A percentile compares a stretch with the other conserved stretches of the same genome.
phyloP scores from a whole-genome alignment of 805 yeast species.

The Sugiyamaella valdiviana region DNA sequence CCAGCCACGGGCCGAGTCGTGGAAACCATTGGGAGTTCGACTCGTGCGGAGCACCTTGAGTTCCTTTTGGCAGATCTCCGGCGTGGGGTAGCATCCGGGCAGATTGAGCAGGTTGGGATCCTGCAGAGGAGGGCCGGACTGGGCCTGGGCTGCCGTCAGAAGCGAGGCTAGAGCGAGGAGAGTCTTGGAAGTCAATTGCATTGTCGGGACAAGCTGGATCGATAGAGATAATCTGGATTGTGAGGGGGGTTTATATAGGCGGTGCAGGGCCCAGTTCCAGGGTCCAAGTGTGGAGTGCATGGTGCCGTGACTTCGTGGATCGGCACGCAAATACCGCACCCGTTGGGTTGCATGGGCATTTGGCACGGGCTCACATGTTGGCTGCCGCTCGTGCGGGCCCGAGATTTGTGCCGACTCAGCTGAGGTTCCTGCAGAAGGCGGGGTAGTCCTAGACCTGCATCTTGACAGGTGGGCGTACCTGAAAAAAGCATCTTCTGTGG shows the following conservation, averaged over 20 bases:
- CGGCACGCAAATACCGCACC: no score
- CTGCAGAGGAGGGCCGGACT: constrained; percentile 1
- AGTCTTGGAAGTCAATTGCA: background rate
- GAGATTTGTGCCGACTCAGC: background rate
- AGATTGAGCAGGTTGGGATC: constrained; percentile 3
- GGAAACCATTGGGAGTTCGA: constrained; percentile 8
- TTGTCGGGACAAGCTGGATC: no score
- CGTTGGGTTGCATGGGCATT: no score
- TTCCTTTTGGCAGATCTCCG: constrained; percentile 5
- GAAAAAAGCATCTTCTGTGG: no score
- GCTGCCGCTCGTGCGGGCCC: background rate
- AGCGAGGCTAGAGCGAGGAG: background rate
- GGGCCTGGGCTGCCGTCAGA: background rate
- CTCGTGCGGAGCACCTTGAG: constrained; percentile 5
- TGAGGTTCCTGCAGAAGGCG: background rate
- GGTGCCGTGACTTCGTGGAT: no score
- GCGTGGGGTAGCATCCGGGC: constrained; percentile 9
- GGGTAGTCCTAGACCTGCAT: background rate
- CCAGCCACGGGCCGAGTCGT: constrained; percentile 9
- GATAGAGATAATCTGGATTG: no score
- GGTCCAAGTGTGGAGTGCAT: no score
- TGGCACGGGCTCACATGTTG: background rate
- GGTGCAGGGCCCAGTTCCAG: no score
- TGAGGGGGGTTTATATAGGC: no score
- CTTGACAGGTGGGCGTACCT: background rate